Base-by-base conservation (phyloP, 163 green algal species). In the Trebouxiophyceae sp. region DNA sequence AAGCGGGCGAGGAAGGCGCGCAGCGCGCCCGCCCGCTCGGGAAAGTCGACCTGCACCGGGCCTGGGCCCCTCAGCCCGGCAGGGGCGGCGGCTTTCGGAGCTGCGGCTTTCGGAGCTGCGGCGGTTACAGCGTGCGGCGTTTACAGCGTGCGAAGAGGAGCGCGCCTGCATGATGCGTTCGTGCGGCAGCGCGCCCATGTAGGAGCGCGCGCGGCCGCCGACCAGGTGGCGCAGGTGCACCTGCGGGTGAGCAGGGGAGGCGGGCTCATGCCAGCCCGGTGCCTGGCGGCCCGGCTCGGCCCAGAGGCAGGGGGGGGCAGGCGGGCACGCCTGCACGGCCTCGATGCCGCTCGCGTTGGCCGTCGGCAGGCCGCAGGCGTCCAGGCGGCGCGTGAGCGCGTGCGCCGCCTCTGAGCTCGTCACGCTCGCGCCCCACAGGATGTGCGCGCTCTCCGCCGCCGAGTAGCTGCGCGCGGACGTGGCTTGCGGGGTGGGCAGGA, bases 41-140 rank as follows among this genome's bases (percentile, higher is more conserved):
- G 93, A 66, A 99, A 98, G 32, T 90, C 85, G 2, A 98, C 86
- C 82, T 89, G 75, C 23, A n/a, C n/a, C n/a, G n/a, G n/a, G n/a
- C n/a, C n/a, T n/a, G n/a, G n/a, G n/a, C n/a, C n/a, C n/a, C n/a
- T n/a, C n/a, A n/a, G n/a, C n/a, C n/a, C n/a, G n/a, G n/a, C n/a
- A n/a, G n/a, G n/a, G n/a, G n/a, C n/a, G n/a, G n/a, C n/a, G n/a
- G n/a, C n/a, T n/a, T n/a, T n/a, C n/a, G n/a, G n/a, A n/a, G n/a
- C n/a, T n/a, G n/a, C n/a, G n/a, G n/a, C n/a, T n/a, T n/a, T n/a
- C n/a, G n/a, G n/a, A n/a, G n/a, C n/a, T n/a, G n/a, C n/a, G n/a
- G n/a, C n/a, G n/a, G n/a, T n/a, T n/a, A n/a, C n/a, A n/a, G n/a
- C n/a, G 4, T 7, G 28, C n/a, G 28, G 56, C 28, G 20, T 24